A percentile compares a stretch with the other conserved stretches of the same genome.
These are phyloP conservation scores for Penicillium expansum DNA, from an alignment of 2,329 filamentous ascomycete species.

Conservation along the genomic window DNA sequence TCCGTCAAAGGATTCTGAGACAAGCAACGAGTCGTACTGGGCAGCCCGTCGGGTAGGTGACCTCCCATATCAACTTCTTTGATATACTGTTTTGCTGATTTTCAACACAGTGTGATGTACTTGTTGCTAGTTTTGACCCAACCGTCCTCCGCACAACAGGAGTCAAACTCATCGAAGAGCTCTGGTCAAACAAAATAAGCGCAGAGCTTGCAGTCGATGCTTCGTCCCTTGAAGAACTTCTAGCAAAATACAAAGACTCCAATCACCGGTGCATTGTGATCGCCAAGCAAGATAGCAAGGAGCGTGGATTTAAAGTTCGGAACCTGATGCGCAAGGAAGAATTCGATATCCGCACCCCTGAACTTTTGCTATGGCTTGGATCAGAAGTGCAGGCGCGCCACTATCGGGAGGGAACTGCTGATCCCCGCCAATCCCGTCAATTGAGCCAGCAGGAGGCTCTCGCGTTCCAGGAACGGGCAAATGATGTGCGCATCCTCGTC, in stretches of 20 bases:
- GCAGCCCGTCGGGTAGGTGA: conserved; percentile 60
- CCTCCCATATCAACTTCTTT: not conserved
- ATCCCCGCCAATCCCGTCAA: conserved; percentile 44
- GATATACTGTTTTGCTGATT: conserved; percentile 6
- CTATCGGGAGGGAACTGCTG: conserved; percentile 52
- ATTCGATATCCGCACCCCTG: conserved; percentile 68
- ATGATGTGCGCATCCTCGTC: conserved; percentile 81
- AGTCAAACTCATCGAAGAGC: conserved; percentile 69
- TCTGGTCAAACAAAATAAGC: conserved; percentile 82
- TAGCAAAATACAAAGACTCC: conserved; percentile 64
- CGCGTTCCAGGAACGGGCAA: conserved; percentile 50
- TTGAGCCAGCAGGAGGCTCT: conserved; percentile 42
- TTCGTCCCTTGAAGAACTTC: conserved; percentile 72
- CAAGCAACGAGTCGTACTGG: conserved; percentile 61
- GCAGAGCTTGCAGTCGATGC: conserved; percentile 83
- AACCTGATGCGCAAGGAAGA: conserved; percentile 77
- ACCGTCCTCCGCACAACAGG: conserved; percentile 72
- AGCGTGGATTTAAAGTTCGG: conserved; percentile 68
- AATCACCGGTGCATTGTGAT: conserved; percentile 87
- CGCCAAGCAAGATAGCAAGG: conserved; percentile 66
- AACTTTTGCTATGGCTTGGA: conserved; percentile 77
- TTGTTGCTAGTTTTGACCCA: conserved; percentile 83
- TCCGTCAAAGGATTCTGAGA: conserved; percentile 68
- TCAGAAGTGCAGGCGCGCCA: conserved; percentile 79
- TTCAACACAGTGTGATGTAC: conserved; percentile 68